Conservation (phyloP, 768 basidiomycete genomes). For the Tricholoma matsutake region DNA sequence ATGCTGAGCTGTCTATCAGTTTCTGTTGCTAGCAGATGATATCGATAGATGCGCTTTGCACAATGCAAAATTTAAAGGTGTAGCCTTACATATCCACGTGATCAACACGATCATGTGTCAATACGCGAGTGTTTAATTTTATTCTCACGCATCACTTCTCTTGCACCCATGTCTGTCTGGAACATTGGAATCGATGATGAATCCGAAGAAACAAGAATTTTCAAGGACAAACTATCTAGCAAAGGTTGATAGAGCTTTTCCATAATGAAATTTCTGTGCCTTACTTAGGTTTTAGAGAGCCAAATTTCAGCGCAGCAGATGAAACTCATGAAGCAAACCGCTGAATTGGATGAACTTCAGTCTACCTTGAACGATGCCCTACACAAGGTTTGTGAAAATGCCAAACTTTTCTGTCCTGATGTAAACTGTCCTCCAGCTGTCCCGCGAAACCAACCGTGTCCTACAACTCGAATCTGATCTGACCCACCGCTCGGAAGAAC, state of each 20-base stretch:
- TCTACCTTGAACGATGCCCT: slow-evolving; percentile 41
- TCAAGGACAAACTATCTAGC: slow-evolving; percentile 46
- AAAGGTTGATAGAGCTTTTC: slow-evolving; percentile 35
- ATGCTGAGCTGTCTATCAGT: too few relatives aligned
- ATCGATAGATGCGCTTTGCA: too few relatives aligned
- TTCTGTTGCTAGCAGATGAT: too few relatives aligned
- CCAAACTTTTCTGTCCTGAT: slow-evolving; percentile 2
- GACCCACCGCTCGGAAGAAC: slow-evolving; percentile 47
- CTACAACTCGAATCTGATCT: slow-evolving; percentile 53
- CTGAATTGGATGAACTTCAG: slow-evolving; percentile 42
- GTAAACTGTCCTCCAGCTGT: slow-evolving; percentile 39
- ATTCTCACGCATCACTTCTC: slow-evolving; percentile 7
- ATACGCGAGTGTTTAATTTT: slow-evolving; percentile 21
- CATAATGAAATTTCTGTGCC: neutral
- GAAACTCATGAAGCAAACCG: slow-evolving; percentile 38
- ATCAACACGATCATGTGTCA: slow-evolving; percentile 27
- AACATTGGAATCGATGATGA: slow-evolving; percentile 45
- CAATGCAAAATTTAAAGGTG: too few relatives aligned
- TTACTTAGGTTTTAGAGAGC: slow-evolving; percentile 33
- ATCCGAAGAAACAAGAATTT: slow-evolving; percentile 42
- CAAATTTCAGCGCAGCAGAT: slow-evolving; percentile 48
- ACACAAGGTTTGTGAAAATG: slow-evolving; percentile 38
- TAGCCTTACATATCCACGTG: too few relatives aligned
- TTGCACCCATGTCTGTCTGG: slow-evolving; percentile 42
- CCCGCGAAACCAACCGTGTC: slow-evolving; percentile 52